Base-by-base conservation (phyloP, 192 early-diverging fungal species). In the Linderina pennispora region DNA sequence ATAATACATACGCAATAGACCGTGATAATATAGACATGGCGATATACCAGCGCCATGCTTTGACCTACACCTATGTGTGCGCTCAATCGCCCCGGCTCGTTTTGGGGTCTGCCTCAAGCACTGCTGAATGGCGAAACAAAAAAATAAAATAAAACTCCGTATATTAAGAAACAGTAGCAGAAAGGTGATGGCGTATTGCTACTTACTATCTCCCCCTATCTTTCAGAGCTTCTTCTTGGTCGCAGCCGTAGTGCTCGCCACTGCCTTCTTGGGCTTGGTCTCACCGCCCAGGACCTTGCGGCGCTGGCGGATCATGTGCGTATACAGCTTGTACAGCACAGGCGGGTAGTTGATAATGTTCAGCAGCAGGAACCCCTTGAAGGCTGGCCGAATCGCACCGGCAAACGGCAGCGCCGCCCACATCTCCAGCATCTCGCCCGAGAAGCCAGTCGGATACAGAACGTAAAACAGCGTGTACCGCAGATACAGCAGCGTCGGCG, bases 391-490 rank as follows among this genome's bases (percentile, higher is more conserved):
- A 44, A 80, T 65, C 23, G 55, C 67, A 34, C 72, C 59, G 23
- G 78, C 75, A 45, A 77, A 82, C 14, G 78, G 90, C 53, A 84
- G 64, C 23, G 81, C 76, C 31, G 79, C 79, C 60, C 79, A 89
- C 42, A 89, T 67, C 55, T 92, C 76, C 41, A 88, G 62, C 35
- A 83, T 70, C 74, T 98, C 95, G 31, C 83, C 84, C 36, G 77
- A 73, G 22, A 92, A 92, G 41, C 95, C 95, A 10, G 84, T 43
- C 20, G 95, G 95, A 62, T 98, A 98, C 23, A 98, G 76, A 18
- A 93, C 68, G 51, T 81, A 90, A 75, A 98, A 98, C 61, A 94
- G 88, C 43, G 84, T 94, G 73, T 98, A 98, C 51, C 95, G 83
- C 54, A 50, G 49, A 36, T 66, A 53, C 14, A 52, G 43, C 47